A percentile compares a stretch with the other conserved stretches of the same genome.
phyloP scores from a whole-genome alignment of 1,284 basidiomycete genomes.

The Melampsora larici-populina region DNA sequence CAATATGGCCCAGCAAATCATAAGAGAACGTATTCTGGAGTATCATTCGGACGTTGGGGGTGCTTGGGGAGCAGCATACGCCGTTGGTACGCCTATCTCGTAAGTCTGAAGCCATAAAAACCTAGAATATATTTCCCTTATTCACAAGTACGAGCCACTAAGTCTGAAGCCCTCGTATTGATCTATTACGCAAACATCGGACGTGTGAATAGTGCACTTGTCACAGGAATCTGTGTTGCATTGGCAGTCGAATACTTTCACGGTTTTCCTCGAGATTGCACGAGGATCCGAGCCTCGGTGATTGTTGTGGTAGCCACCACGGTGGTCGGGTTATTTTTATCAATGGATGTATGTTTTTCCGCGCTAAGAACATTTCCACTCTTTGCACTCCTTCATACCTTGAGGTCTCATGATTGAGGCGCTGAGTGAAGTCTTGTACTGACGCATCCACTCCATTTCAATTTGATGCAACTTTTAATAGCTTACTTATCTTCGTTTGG shows the following conservation, averaged over 20 bases:
- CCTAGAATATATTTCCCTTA: neutral
- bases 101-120: neutral
- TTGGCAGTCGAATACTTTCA: slow-evolving; percentile 42
- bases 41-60: slow-evolving; percentile 31
- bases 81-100: slow-evolving; percentile 42
- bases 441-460: neutral
- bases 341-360: slow-evolving; percentile 33
- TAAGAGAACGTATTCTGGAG: no score
- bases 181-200: no score
- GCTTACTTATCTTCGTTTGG: slow-evolving; percentile 18
- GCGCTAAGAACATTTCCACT: neutral
- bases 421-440: neutral
- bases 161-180: no score
- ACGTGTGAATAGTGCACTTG: slow-evolving; percentile 4
- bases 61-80: slow-evolving; percentile 43
- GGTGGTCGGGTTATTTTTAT: slow-evolving; percentile 30
- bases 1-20: no score
- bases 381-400: neutral
- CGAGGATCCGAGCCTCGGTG: slow-evolving; percentile 37
- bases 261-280: slow-evolving; percentile 29
- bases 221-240: slow-evolving; percentile 40
- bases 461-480: neutral
- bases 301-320: slow-evolving; percentile 39
- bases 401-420: no score
- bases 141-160: no score